These are phyloP conservation scores for Oryza rufipogon DNA, from an alignment of 176 grass and related monocot genomes.

Conservation along the genomic window DNA sequence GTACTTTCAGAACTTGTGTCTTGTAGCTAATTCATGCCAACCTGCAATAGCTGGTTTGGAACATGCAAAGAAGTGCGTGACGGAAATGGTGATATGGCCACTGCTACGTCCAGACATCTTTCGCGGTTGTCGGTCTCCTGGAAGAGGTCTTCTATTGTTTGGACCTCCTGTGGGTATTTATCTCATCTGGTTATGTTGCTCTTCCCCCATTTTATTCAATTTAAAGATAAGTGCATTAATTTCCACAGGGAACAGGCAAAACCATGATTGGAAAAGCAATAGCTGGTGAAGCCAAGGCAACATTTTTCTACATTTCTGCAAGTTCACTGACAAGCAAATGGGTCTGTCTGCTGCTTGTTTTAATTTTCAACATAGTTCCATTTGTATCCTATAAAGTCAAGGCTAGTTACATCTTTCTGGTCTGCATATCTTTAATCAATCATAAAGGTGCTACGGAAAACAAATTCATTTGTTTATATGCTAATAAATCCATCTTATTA, in stretches of 20 bases:
- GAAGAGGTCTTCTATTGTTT: conserved; percentile 90
- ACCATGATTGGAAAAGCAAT: conserved; percentile 99
- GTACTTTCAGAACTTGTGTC: conserved; percentile 15
- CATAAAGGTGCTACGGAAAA: neutral
- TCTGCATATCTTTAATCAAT: conserved; percentile 25
- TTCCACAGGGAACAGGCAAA: conserved; percentile 85
- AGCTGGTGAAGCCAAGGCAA: conserved; percentile 98
- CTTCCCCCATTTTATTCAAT: neutral
- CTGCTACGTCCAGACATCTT: conserved; percentile 94
- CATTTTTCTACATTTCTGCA: conserved; percentile 99
- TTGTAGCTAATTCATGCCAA: conserved; percentile 46
- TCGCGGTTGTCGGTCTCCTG: conserved; percentile 90
- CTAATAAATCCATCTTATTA: conserved; percentile 25
- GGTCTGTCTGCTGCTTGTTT: conserved; percentile 55
- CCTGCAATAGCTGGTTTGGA: conserved; percentile 84
- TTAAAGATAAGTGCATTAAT: conserved; percentile 24
- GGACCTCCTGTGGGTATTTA: conserved; percentile 88
- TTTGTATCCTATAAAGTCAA: conserved; percentile 29
- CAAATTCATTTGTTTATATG: neutral
- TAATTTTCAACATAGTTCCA: conserved; percentile 39
- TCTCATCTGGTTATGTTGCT: conserved; percentile 12
- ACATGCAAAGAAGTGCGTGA: conserved; percentile 99
- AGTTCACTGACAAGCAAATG: conserved; percentile 99
- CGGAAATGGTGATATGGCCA: conserved; percentile 97
- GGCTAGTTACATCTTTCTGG: conserved; percentile 6